Evolutionary conservation across 2,329 filamentous ascomycete species (phyloP).

Genomic region (Arthroderma sp.): DNA sequence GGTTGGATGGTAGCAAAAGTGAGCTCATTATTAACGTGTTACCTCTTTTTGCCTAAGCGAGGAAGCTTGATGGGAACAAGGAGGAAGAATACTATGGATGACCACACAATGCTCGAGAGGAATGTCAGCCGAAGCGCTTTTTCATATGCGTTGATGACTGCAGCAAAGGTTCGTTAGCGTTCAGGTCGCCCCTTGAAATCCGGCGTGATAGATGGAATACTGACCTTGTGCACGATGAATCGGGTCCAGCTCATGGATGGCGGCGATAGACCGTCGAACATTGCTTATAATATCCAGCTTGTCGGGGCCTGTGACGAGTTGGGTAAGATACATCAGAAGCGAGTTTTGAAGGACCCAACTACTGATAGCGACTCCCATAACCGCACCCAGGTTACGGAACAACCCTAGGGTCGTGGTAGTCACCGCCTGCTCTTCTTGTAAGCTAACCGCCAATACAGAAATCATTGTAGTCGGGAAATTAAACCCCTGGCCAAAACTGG

Average conservation of each 20-base stretch:
- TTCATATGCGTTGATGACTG: slow-evolving; percentile 27
- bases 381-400: slow-evolving; percentile 57
- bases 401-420: slow-evolving; percentile 57
- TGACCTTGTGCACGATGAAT: slow-evolving; percentile 36
- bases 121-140: slow-evolving; percentile 25
- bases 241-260: slow-evolving; percentile 33
- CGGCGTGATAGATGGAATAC: slow-evolving; percentile 4
- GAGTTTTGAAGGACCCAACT: slow-evolving; percentile 63
- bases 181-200: background rate
- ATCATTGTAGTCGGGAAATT: slow-evolving; percentile 53
- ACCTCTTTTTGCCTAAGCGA: slow-evolving; percentile 3
- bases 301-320: slow-evolving; percentile 44
- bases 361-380: slow-evolving; percentile 59
- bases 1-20: too few relatives aligned
- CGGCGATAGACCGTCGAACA: slow-evolving; percentile 38
- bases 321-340: slow-evolving; percentile 45
- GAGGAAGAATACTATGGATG: slow-evolving; percentile 20
- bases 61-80: slow-evolving; percentile 22
- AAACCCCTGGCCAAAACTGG: slow-evolving; percentile 48
- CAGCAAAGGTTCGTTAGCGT: slow-evolving; percentile 9
- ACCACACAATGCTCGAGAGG: slow-evolving; percentile 25
- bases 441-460: slow-evolving; percentile 46
- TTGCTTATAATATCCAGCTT: slow-evolving; percentile 41
- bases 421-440: slow-evolving; percentile 51
- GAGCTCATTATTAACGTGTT: background rate